Evolutionary conservation across 768 basidiomycete genomes (phyloP).

Genomic region (Porpolomopsis calyptriformis): DNA sequence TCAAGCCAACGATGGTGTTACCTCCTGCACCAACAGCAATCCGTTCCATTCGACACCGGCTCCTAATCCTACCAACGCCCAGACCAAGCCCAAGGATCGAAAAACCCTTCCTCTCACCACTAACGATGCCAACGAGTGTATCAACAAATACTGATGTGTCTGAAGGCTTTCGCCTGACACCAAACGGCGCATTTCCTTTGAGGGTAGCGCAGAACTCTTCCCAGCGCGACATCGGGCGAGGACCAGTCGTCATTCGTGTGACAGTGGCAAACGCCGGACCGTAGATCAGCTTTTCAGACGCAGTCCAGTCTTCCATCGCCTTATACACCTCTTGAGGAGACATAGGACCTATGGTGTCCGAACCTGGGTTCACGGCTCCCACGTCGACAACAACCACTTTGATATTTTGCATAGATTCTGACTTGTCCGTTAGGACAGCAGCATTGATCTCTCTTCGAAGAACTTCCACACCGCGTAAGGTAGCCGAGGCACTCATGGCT

Average conservation of each 20-base stretch:
- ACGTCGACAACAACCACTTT: constrained; percentile 67
- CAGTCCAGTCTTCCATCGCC: constrained; percentile 62
- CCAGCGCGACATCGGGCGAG: constrained; percentile 20
- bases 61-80: constrained; percentile 36
- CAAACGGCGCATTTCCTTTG: constrained; percentile 28
- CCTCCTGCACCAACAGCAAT: constrained; percentile 75
- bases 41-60: constrained; percentile 56
- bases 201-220: constrained; percentile 23
- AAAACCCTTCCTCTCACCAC: constrained; percentile 38
- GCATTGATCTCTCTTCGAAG: constrained; percentile 62
- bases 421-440: constrained; percentile 42
- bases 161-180: constrained; percentile 41
- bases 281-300: constrained; percentile 63
- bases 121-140: constrained; percentile 48
- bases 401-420: constrained; percentile 54
- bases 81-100: constrained; percentile 33
- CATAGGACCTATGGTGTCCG: constrained; percentile 13
- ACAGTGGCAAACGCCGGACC: constrained; percentile 54
- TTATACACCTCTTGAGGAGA: constrained; percentile 30
- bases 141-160: constrained; percentile 49
- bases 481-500: constrained; percentile 69
- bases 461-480: constrained; percentile 59
- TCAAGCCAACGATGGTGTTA: constrained; percentile 23
- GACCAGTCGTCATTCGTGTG: constrained; percentile 20
- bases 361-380: constrained; percentile 41